Evolutionary conservation across 2,329 filamentous ascomycete species (phyloP), one percentile per base, ranked within the genome.

Genomic region (Anthostomella pinea): DNA sequence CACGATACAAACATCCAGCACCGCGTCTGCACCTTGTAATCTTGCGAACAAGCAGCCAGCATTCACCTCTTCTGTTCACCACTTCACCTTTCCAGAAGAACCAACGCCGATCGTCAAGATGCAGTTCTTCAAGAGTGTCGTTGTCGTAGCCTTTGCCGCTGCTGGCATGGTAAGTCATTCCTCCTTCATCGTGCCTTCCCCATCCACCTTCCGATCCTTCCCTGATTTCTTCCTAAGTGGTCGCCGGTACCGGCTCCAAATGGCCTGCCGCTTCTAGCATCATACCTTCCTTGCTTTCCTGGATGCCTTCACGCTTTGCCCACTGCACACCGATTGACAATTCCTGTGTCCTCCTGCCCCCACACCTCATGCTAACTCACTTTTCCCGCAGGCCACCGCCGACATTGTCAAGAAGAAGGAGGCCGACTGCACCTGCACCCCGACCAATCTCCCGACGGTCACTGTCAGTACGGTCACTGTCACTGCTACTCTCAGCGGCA

Each of bases 131-230:
- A 54, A 57, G 42, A 24, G 30, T 34, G n/a, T 53, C 33, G 28
- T 46, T 21, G 30, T 51, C 38, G 30, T 53, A 30, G 39, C 49
- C 38, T 43, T 57, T 31, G 42, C 50, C 38, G 37, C 43, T 20
- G 24, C 51, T 17, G 52, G 49, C 45, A 48, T 52, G 45, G 56
- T 58, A 52, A 52, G 54, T 52, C 20, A n/a, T 9, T 20, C 8
- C n/a, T 16, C 14, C 17, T 30, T 10, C 14, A n/a, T n/a, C n/a
- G n/a, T n/a, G n/a, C n/a, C n/a, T n/a, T n/a, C n/a, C n/a, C n/a
- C n/a, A n/a, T n/a, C n/a, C n/a, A n/a, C 29, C 30, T 22, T 6
- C 14, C 14, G 8, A 18, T 25, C 25, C 28, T 6, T 16, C n/a
- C 27, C 22, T 17, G 15, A 16, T 10, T n/a, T 20, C 8, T 18